Percentiles rank a stretch among this genome's conserved stretches.
Conservation (phyloP, 768 basidiomycete species). For the Trametes villosa region DNA sequence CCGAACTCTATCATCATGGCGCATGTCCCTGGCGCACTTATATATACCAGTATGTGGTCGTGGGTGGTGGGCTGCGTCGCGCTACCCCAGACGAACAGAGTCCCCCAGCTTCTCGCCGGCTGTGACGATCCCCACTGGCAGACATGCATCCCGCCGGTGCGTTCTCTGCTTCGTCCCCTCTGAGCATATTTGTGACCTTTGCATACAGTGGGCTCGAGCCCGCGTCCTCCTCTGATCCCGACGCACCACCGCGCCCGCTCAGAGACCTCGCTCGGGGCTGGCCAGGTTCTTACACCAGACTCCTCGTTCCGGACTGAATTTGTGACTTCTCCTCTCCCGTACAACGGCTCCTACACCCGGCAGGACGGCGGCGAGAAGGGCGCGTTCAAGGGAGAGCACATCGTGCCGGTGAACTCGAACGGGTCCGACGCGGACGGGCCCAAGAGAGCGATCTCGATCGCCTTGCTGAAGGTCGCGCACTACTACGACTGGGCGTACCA, state of each 20-base stretch:
- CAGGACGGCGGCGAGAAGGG: background rate
- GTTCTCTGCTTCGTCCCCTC: background rate
- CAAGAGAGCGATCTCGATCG: background rate
- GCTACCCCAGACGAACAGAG: no score
- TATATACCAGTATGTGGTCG: background rate
- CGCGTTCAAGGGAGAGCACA: background rate
- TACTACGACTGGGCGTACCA: conserved; percentile 5
- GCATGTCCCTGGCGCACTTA: no score
- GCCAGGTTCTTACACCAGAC: background rate
- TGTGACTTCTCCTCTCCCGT: background rate
- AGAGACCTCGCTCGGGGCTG: background rate
- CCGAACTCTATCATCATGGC: background rate
- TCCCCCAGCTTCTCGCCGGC: background rate
- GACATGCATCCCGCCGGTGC: background rate
- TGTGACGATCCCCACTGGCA: background rate
- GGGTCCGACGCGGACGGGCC: background rate
- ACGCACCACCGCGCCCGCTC: conserved; percentile 5
- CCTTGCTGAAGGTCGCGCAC: background rate
- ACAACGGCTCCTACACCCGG: background rate
- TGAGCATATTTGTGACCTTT: background rate
- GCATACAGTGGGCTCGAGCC: background rate
- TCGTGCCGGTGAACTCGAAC: background rate
- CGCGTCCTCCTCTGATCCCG: background rate
- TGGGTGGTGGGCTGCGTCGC: background rate
- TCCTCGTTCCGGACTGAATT: conserved; percentile 1